These are phyloP conservation scores for Flaveria linearis DNA, from an alignment of 129 eudicot genomes.

Conservation along the genomic window DNA sequence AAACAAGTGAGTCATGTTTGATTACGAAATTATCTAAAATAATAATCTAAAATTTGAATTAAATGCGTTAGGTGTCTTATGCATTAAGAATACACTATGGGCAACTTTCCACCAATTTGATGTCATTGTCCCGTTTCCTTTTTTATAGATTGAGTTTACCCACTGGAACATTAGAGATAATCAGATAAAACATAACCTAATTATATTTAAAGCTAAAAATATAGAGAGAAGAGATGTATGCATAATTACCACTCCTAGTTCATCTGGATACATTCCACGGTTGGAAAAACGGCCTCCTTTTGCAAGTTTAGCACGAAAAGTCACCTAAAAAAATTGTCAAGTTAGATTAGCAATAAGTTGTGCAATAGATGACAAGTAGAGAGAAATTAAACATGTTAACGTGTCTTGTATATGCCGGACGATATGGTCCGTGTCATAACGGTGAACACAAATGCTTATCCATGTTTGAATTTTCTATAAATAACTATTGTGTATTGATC, in stretches of 20 bases:
- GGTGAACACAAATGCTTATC: not conserved
- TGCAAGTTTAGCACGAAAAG: conserved; percentile 90
- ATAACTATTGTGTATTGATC: not conserved
- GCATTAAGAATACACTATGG: not conserved
- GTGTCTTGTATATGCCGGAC: not conserved
- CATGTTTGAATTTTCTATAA: not conserved
- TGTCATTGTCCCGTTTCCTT: not conserved
- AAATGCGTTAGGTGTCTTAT: not conserved
- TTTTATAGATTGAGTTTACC: not conserved
- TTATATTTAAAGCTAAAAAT: not conserved
- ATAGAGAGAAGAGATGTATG: conserved; percentile 1
- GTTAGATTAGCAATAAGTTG: conserved; percentile 16
- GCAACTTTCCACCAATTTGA: not conserved
- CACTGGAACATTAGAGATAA: not conserved
- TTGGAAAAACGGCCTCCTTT: conserved; percentile 66
- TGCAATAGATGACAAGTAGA: not conserved
- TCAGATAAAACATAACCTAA: not conserved
- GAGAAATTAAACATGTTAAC: not conserved
- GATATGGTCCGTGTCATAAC: no score
- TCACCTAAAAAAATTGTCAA: conserved; percentile 50
- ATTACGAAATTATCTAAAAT: not conserved
- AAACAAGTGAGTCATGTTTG: not conserved
- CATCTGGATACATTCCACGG: conserved; percentile 89
- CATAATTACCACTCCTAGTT: conserved; percentile 84
- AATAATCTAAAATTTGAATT: not conserved